Evolutionary conservation across 208 protist species (phyloP), one percentile per base, ranked within the genome.

Genomic region (Porcisia deanei): DNA sequence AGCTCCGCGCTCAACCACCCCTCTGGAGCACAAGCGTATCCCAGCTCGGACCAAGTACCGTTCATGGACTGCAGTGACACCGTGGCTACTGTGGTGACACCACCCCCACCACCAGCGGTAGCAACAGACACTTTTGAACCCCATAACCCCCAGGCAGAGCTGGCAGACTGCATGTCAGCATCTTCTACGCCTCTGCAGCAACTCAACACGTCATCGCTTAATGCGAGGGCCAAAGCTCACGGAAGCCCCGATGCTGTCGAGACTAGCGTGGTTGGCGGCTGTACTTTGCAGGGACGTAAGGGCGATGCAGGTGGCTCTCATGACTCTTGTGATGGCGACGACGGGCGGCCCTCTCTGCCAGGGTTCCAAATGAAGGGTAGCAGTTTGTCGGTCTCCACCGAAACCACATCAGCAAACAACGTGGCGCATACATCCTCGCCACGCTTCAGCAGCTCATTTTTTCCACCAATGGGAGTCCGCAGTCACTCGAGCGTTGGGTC

Each of bases 41-140:
- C 76, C 16, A 47, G 72, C 57, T 72, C 55, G 7, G 65, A 81
- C 37, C 60, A 75, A 10, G 55, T 73, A 16, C 34, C 70, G 12
- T n/a, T 81, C 10, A 63, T 68, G 45, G 76, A 76, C 64, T 53
- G 58, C 30, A 22, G 65, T 16, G 25, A 39, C 68, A 20, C 66
- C 7, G 66, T n/a, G 41, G n/a, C 30, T 12, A 10, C 65, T 3
- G 65, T 25, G 14, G 65, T 34, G 12, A 7, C 57, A 60, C 20
- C 57, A 60, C 20, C 57, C 4, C 57, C 4, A 12, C 57, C 5
- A n/a, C 49, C 45, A 20, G 25, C 47, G 53, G 65, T 9, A 71
- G 47, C 66, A 8, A 10, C 12, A 9, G 47, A 45, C 25, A 25
- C 1, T 7, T 12, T 16, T 10, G 22, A 14, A 5, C 34, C 43